These are phyloP conservation scores for Lanzia echinophila DNA, from an alignment of 2,329 filamentous ascomycete species.

Conservation along the genomic window DNA sequence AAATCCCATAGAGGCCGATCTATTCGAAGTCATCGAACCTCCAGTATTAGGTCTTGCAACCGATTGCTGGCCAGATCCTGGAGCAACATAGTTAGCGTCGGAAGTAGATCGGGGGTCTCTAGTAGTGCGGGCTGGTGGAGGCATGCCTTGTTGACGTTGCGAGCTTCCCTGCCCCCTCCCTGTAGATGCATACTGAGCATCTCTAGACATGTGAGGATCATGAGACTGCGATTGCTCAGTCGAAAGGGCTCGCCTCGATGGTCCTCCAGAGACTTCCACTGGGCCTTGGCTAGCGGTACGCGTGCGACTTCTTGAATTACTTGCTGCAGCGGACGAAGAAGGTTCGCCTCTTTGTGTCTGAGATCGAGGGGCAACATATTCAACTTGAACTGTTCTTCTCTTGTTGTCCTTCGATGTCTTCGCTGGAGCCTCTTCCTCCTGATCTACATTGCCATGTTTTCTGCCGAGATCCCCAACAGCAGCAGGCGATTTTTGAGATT, in stretches of 20 bases:
- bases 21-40: constrained; percentile 66
- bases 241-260: constrained; percentile 33
- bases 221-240: constrained; percentile 54
- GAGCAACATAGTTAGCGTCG: constrained; percentile 47
- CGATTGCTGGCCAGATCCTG: constrained; percentile 33
- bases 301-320: constrained; percentile 42
- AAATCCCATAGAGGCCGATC: constrained; percentile 44
- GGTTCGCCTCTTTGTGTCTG: constrained; percentile 63
- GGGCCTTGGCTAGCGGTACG: constrained; percentile 50
- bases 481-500: constrained; percentile 50
- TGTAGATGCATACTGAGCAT: constrained; percentile 44
- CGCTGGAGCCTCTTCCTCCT: constrained; percentile 56
- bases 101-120: constrained; percentile 48
- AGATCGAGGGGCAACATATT: constrained; percentile 89
- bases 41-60: constrained; percentile 67
- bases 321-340: constrained; percentile 25
- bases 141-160: constrained; percentile 35
- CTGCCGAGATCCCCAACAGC: constrained; percentile 58
- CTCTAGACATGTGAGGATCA: constrained; percentile 46
- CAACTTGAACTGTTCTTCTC: constrained; percentile 89
- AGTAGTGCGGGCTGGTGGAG: constrained; percentile 39
- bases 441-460: constrained; percentile 69
- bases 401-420: constrained; percentile 75
- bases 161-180: constrained; percentile 25
- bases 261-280: constrained; percentile 32